Evolutionary conservation across 2,329 filamentous ascomycete species (phyloP).

Genomic region (Lizonia empirigonia): DNA sequence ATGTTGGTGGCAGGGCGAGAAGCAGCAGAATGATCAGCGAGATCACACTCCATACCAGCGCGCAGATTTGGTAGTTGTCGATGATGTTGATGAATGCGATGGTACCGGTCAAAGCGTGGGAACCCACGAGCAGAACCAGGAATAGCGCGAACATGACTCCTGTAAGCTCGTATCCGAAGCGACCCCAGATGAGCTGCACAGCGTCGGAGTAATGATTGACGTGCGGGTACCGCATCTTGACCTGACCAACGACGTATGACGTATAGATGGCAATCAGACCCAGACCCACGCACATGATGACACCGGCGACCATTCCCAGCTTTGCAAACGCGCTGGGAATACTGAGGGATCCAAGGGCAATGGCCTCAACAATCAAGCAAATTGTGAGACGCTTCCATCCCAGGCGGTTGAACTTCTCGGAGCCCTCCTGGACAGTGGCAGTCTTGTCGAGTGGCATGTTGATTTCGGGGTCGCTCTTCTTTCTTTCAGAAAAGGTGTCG

Average conservation of each 20-base stretch:
- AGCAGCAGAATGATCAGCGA: slow-evolving; percentile 65
- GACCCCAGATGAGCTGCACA: slow-evolving; percentile 67
- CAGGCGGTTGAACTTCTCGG: slow-evolving; percentile 49
- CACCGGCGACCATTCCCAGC: slow-evolving; percentile 54
- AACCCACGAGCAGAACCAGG: slow-evolving; percentile 67
- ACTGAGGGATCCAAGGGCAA: slow-evolving; percentile 55
- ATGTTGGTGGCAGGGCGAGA: slow-evolving; percentile 66
- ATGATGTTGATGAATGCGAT: slow-evolving; percentile 70
- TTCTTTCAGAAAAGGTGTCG: slow-evolving; percentile 33
- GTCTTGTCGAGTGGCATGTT: slow-evolving; percentile 39
- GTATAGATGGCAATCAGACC: slow-evolving; percentile 66
- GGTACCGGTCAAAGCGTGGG: slow-evolving; percentile 72
- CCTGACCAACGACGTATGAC: slow-evolving; percentile 65
- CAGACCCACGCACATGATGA: slow-evolving; percentile 54
- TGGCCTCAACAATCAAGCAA: slow-evolving; percentile 58
- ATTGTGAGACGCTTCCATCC: slow-evolving; percentile 59
- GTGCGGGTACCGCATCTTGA: slow-evolving; percentile 63
- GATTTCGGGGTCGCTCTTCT: slow-evolving; percentile 44
- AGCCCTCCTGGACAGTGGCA: slow-evolving; percentile 43
- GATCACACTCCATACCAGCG: slow-evolving; percentile 68
- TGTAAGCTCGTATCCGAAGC: slow-evolving; percentile 55
- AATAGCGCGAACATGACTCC: slow-evolving; percentile 60
- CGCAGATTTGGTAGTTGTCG: slow-evolving; percentile 63
- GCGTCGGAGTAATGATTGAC: slow-evolving; percentile 73
- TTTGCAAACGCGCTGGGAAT: slow-evolving; percentile 54